Base-by-base conservation (phyloP, 169 alveolate genomes). In the Ichthyophthirius multifiliis region DNA sequence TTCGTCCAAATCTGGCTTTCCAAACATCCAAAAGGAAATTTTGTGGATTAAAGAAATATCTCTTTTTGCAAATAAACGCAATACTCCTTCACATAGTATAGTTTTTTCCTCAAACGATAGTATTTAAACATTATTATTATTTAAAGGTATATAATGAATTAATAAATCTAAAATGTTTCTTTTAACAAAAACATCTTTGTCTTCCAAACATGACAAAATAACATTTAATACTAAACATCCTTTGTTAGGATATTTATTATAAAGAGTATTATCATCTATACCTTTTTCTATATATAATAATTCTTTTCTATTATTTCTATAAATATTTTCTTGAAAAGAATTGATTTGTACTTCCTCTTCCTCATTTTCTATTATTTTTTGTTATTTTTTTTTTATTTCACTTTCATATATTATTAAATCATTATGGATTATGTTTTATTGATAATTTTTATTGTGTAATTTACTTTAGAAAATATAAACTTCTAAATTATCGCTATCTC, bases 11-110 rank as follows among this genome's bases (percentile, higher is more conserved):
- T 65, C 84, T 15, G 83, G 75, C 44, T 75, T 75, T 43, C 88
- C 88, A 65, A 83, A 83, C 20, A 83, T 63, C 88, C 88, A 83
- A 41, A 62, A 32, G 65, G 65, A 75, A 2, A 83, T 79, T 83
- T 84, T 83, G 75, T 79, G 75, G 3, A 81, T 75, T 1, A 76
- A 73, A 13, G 84, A 75, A 12, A 65, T 62, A 75, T 83, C 88
- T 41, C 75, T 83, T 47, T 63, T 83, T 13, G 47, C 64, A 9
- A 75, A 37, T 32, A 75, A 65, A 20, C 65, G 63, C 13, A 83
- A 62, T 9, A 67, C 74, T 39, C 80, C 79, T 16, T 75, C 55
- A 16, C 75, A 74, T 48, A 83, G 75, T n/a, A 65, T 9, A 6
- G 43, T 16, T 75, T 48, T 46, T 20, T 75, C 82, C 2, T 62